Evolutionary conservation across 768 basidiomycete species (phyloP), one percentile per base, ranked within the genome.

Genomic region (Trametes gibbosa): DNA sequence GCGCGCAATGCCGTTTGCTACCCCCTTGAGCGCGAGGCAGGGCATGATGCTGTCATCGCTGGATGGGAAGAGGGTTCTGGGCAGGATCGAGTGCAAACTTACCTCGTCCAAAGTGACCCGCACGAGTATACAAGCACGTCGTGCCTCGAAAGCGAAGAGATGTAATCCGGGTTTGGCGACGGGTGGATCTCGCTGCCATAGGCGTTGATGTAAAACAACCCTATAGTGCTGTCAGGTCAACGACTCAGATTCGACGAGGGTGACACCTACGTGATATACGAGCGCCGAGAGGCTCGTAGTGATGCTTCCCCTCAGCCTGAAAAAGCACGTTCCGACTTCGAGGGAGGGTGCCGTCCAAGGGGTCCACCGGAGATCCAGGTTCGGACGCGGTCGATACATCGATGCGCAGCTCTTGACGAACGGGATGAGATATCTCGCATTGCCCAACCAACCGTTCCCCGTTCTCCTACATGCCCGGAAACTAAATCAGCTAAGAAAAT

Each of bases 91-190:
- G 12, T 6, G 29, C 7, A 19, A 23, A 42, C 78, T 50, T 53
- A 87, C 92, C 90, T 93, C 14, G 95, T 98, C 92, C 92, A 98
- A 8, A 98, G 76, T 1, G 94, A 96, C 5, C 95, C 95, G 68
- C 94, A 95, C 3, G 92, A 95, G 70, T 96, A 97, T 2, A 98
- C 85, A 27, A 98, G 75, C 2, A 89, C 76, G 62, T 90, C 83
- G 56, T 81, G 81, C 29, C 78, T 74, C 3, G 74, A 72, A 10
- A 96, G 75, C 51, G 82, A 81, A 13, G 81, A 72, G 50, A 98
- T 68, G 68, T 87, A 92, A 42, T 90, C 90, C 1, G 86, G 82
- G 70, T 95, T 96, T 0, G 95, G 93, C 41, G 83, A 78, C 17
- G 95, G 95, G 67, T 90, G 86, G n/a, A 97, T 89, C 74, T 96